phyloP scores from a whole-genome alignment of 129 eudicot species.

The carrot (Daucus carota) region DH1_v3.0 NC_030383.2:4879001-4879500 shows the following conservation, averaged over 20 bases:
- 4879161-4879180: too few species aligned
- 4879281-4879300: neutral
- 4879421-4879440: conserved; percentile 68
- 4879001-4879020: too few species aligned
- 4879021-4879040: too few species aligned
- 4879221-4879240: neutral
- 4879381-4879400: conserved; percentile 88
- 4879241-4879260: neutral
- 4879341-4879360: neutral
- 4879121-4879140: too few species aligned
- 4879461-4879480: conserved; percentile 15
- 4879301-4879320: neutral
- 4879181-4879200: too few species aligned
- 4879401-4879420: conserved; percentile 49
- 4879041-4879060: too few species aligned
- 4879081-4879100: too few species aligned
- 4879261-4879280: neutral
- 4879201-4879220: too few species aligned
- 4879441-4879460: conserved; percentile 41
- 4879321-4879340: neutral
- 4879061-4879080: too few species aligned
- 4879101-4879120: too few species aligned
- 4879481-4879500: neutral
- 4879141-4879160: too few species aligned
- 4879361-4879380: conserved; percentile 25